Evolutionary conservation across 306 rosid species (phyloP).

Genomic region (Mimosa bimucronata): DNA sequence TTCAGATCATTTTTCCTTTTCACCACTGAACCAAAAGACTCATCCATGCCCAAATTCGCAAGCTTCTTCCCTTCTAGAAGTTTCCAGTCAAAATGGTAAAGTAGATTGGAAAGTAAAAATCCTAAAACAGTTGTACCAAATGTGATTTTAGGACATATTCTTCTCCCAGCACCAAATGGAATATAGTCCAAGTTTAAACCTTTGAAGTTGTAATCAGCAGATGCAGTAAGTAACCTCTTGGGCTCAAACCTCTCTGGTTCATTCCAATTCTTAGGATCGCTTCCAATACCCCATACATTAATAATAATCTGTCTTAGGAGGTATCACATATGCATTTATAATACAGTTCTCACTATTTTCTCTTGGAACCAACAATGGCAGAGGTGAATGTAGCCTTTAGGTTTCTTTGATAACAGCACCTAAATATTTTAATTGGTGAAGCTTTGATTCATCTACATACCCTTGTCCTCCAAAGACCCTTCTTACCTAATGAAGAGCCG

Average conservation of each 20-base stretch:
- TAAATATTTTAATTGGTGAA: not conserved
- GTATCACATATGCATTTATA: slow-evolving; percentile 11
- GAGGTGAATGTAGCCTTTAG: not conserved
- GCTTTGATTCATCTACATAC: not conserved
- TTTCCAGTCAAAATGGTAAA: not conserved
- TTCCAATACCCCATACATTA: not conserved
- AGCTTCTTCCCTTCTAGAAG: not conserved
- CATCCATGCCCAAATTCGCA: not conserved
- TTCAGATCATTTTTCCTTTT: no score
- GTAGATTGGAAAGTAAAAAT: not conserved
- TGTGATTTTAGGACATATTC: not conserved
- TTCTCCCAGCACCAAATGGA: not conserved
- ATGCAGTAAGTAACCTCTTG: not conserved
- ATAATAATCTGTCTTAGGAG: not conserved
- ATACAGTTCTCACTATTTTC: not conserved
- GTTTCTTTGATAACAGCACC: not conserved
- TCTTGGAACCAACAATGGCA: not conserved
- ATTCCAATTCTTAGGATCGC: not conserved
- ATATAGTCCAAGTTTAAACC: no score
- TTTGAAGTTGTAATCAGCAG: not conserved
- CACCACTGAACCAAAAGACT: no score
- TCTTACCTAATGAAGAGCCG: not conserved
- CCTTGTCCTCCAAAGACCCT: not conserved
- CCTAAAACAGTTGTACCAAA: not conserved
- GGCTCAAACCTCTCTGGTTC: slow-evolving; percentile 15